Evolutionary conservation across 169 alveolate genomes (phyloP).

Genomic region (Cryptosporidium parvum): DNA sequence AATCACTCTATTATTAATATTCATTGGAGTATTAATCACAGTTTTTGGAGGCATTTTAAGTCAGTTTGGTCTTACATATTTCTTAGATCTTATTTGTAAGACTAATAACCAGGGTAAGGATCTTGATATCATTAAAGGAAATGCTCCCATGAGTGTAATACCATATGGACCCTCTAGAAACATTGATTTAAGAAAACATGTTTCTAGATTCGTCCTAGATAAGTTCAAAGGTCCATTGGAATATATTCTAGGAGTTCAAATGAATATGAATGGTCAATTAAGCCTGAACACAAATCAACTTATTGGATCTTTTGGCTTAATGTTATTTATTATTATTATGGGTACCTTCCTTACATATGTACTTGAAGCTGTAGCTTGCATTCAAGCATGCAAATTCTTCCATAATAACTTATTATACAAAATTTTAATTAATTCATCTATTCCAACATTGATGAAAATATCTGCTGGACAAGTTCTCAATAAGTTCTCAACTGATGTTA

Average conservation of each 20-base stretch:
- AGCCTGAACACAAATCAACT: slow-evolving; percentile 13
- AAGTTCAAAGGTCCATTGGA: slow-evolving; percentile 18
- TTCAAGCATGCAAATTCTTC: slow-evolving; percentile 55
- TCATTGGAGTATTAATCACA: slow-evolving; percentile 29
- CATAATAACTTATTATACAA: slow-evolving; percentile 44
- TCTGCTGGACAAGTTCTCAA: slow-evolving; percentile 64
- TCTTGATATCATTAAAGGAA: slow-evolving; percentile 7
- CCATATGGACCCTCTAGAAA: slow-evolving; percentile 68
- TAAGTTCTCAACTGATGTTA: slow-evolving; percentile 54
- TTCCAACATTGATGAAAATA: slow-evolving; percentile 51
- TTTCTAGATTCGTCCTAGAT: slow-evolving; percentile 43
- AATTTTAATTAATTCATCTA: slow-evolving; percentile 26
- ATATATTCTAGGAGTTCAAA: slow-evolving; percentile 22
- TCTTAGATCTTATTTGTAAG: slow-evolving; percentile 32
- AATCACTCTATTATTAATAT: slow-evolving; percentile 1
- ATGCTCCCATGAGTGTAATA: slow-evolving; percentile 53
- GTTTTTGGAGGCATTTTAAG: slow-evolving; percentile 41
- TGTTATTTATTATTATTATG: slow-evolving; percentile 25
- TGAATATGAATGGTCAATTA: background rate
- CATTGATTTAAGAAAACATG: slow-evolving; percentile 54
- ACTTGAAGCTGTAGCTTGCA: slow-evolving; percentile 54
- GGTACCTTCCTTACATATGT: slow-evolving; percentile 31
- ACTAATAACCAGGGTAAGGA: slow-evolving; percentile 22
- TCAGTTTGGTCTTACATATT: slow-evolving; percentile 62
- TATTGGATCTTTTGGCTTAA: slow-evolving; percentile 27